Conservation (phyloP, 257 asterid genomes). For the Vinca minor region DNA sequence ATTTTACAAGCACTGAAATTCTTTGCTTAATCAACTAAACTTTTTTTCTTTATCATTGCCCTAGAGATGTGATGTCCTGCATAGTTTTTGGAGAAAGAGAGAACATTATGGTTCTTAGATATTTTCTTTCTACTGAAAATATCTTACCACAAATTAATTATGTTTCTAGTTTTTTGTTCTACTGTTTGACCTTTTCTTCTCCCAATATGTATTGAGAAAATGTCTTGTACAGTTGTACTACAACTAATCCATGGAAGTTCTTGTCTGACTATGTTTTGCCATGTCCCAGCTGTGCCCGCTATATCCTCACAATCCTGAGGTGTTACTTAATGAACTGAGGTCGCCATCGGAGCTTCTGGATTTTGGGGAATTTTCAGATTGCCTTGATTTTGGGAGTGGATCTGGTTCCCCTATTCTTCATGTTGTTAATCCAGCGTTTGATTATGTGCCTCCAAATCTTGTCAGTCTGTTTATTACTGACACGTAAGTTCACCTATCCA, state of each 20-base stretch:
- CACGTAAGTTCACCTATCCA: slow-evolving; percentile 54
- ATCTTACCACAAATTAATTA: no score
- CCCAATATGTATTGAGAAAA: no score
- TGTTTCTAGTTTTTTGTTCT: neutral
- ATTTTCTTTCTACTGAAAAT: no score
- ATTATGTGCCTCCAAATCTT: slow-evolving; percentile 91
- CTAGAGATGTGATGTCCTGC: neutral
- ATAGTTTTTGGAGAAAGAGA: no score
- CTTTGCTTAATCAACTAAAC: neutral
- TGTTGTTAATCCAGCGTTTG: slow-evolving; percentile 93
- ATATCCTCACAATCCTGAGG: slow-evolving; percentile 98
- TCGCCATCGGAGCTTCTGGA: slow-evolving; percentile 95
- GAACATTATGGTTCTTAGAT: no score
- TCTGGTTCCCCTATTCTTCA: slow-evolving; percentile 81
- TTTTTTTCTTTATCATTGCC: neutral
- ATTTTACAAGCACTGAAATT: neutral
- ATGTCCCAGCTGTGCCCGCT: slow-evolving; percentile 72
- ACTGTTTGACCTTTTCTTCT: no score
- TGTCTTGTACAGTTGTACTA: neutral
- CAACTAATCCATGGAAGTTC: slow-evolving; percentile 12
- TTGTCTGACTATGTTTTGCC: slow-evolving; percentile 8
- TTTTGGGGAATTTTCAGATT: slow-evolving; percentile 93
- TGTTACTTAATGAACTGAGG: slow-evolving; percentile 79
- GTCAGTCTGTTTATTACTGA: slow-evolving; percentile 91
- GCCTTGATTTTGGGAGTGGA: slow-evolving; percentile 74